A percentile compares a stretch with the other conserved stretches of the same genome.
phyloP scores from a whole-genome alignment of 805 yeast species.

The Starmerella bombi region DNA sequence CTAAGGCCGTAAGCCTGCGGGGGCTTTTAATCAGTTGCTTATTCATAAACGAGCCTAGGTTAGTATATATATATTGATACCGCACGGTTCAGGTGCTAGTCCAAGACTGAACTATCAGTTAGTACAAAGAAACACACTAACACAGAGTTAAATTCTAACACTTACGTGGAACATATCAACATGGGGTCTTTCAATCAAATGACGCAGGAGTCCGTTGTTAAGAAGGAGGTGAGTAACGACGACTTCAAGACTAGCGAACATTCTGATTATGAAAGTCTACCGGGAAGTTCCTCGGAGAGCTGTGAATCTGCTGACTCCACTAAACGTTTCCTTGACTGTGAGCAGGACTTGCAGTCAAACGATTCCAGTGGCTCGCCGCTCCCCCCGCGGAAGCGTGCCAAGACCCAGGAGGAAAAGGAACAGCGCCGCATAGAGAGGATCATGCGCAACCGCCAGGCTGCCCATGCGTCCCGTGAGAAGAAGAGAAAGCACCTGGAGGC shows the following conservation, averaged over 20 bases:
- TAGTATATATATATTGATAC: too few relatives aligned
- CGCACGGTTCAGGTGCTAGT: too few relatives aligned
- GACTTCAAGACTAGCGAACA: slow-evolving; percentile 7
- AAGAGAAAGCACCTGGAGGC: slow-evolving; percentile 84
- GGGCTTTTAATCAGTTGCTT: slow-evolving; percentile 2
- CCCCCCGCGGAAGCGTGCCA: slow-evolving; percentile 94
- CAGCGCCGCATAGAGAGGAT: slow-evolving; percentile 90
- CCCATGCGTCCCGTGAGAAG: slow-evolving; percentile 94
- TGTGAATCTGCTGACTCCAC: neutral
- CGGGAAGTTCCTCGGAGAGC: slow-evolving; percentile 5
- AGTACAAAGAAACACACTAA: too few relatives aligned
- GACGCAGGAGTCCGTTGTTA: slow-evolving; percentile 15
- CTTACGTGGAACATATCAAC: neutral
- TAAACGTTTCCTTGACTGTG: slow-evolving; percentile 7
- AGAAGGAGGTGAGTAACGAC: slow-evolving; percentile 20
- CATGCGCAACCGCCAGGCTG: slow-evolving; percentile 87
- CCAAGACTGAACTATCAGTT: too few relatives aligned
- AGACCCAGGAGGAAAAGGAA: slow-evolving; percentile 92
- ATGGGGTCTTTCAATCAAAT: slow-evolving; percentile 18
- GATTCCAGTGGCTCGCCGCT: slow-evolving; percentile 30
- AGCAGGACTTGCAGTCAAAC: slow-evolving; percentile 14
- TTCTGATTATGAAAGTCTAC: slow-evolving; percentile 13
- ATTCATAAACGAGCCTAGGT: neutral
- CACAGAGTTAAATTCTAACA: neutral
- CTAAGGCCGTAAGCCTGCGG: slow-evolving; percentile 1